Evolutionary conservation across 805 yeast genomes (phyloP).

Genomic region (Spathaspora gorwiae): DNA sequence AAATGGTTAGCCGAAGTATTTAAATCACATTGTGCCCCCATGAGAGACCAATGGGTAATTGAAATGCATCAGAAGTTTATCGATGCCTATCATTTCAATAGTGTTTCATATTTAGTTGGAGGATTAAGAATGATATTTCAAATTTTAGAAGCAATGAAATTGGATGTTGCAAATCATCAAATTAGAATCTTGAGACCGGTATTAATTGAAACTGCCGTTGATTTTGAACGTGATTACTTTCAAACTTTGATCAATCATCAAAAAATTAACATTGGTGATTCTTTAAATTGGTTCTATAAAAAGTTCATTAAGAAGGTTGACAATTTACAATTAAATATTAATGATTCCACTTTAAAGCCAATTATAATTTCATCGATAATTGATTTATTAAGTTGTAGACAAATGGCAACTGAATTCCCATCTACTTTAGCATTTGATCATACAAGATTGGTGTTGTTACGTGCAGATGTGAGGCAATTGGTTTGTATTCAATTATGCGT

Average conservation of each 20-base stretch:
- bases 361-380: conserved; percentile 51
- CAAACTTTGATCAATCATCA: conserved; percentile 47
- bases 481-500: conserved; percentile 75
- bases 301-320: conserved; percentile 21
- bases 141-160: conserved; percentile 88
- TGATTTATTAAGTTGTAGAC: conserved; percentile 67
- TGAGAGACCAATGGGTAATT: conserved; percentile 87
- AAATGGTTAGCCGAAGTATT: conserved; percentile 73
- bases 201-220: conserved; percentile 79
- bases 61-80: conserved; percentile 65
- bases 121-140: conserved; percentile 77
- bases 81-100: conserved; percentile 43
- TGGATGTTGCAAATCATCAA: conserved; percentile 94
- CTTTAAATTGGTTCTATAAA: conserved; percentile 61
- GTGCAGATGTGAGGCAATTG: conserved; percentile 83
- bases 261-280: conserved; percentile 56
- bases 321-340: conserved; percentile 2
- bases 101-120: conserved; percentile 54
- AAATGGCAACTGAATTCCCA: conserved; percentile 80
- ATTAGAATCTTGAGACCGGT: conserved; percentile 81
- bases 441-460: conserved; percentile 65
- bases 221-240: conserved; percentile 84
- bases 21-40: conserved; percentile 91
- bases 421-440: conserved; percentile 81
- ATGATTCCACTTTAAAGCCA: conserved; percentile 22